Evolutionary conservation across 2,329 filamentous ascomycete genomes (phyloP).

Genomic region (Hysterium pulicare): DNA sequence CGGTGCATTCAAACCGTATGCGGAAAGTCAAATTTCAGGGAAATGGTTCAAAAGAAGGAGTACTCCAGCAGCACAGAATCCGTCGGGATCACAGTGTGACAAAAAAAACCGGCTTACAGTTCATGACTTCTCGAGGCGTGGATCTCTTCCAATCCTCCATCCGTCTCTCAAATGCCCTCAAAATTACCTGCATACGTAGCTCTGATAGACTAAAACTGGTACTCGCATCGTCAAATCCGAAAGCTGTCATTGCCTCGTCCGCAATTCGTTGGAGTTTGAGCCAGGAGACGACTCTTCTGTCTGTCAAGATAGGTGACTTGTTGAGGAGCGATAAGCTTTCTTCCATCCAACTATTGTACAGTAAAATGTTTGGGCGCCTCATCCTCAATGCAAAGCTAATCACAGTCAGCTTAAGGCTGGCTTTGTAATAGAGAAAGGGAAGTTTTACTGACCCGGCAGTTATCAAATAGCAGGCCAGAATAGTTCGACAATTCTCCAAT

Average conservation of each 20-base stretch:
- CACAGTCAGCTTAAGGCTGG: conserved; percentile 2
- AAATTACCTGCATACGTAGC: conserved; percentile 32
- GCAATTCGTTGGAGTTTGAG: conserved; percentile 33
- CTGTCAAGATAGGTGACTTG: conserved; percentile 29
- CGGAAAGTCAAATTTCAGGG: neutral
- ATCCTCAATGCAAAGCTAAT: conserved; percentile 28
- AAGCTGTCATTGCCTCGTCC: conserved; percentile 35
- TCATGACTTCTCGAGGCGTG: conserved; percentile 29
- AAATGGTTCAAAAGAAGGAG: neutral
- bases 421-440: neutral
- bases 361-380: conserved; percentile 31
- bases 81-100: neutral
- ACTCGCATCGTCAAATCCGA: conserved; percentile 36
- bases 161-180: conserved; percentile 32
- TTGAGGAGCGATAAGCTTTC: conserved; percentile 29
- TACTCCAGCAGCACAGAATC: neutral
- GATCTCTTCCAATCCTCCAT: conserved; percentile 36
- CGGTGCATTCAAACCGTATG: neutral
- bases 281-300: conserved; percentile 28
- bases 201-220: conserved; percentile 36
- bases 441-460: conserved; percentile 24
- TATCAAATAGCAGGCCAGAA: conserved; percentile 28
- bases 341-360: conserved; percentile 37
- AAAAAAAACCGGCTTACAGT: conserved; percentile 11
- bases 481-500: conserved; percentile 33